Conservation (phyloP, 2,329 filamentous ascomycete genomes). For the Pseudocercospora fijiensis region DNA sequence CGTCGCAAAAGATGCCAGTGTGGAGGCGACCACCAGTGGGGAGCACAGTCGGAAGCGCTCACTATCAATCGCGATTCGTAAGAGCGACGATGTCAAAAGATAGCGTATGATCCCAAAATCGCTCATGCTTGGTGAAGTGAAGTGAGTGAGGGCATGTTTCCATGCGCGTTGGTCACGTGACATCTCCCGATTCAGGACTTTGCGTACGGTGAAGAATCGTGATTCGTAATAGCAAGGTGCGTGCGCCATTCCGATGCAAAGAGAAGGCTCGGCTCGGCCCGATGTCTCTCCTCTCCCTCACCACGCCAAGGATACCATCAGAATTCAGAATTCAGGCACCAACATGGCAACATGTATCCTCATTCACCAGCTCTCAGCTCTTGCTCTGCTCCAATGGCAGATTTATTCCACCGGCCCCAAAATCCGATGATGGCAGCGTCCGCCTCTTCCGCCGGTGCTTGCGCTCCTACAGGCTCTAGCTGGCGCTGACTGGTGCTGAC, state of each 20-base stretch:
- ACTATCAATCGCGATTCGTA: not conserved
- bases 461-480: not conserved
- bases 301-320: not conserved
- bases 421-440: not conserved
- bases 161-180: too few species aligned
- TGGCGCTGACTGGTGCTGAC: not conserved
- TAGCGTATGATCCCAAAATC: not conserved
- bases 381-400: constrained; percentile 3
- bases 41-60: not conserved
- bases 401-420: not conserved
- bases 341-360: not conserved
- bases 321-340: not conserved
- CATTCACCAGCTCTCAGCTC: not conserved
- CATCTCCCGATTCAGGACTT: not conserved
- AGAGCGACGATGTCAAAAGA: not conserved
- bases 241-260: not conserved
- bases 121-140: not conserved
- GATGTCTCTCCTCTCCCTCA: not conserved
- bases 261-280: not conserved
- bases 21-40: not conserved
- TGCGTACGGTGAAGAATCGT: not conserved
- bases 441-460: constrained; percentile 1
- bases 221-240: too few species aligned
- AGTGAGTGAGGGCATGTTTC: too few species aligned
- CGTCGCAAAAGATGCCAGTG: not conserved